A percentile compares a stretch with the other conserved stretches of the same genome.
phyloP scores from a whole-genome alignment of 352 stramenopile genomes.

The Elongisporangium prolatum region DNA sequence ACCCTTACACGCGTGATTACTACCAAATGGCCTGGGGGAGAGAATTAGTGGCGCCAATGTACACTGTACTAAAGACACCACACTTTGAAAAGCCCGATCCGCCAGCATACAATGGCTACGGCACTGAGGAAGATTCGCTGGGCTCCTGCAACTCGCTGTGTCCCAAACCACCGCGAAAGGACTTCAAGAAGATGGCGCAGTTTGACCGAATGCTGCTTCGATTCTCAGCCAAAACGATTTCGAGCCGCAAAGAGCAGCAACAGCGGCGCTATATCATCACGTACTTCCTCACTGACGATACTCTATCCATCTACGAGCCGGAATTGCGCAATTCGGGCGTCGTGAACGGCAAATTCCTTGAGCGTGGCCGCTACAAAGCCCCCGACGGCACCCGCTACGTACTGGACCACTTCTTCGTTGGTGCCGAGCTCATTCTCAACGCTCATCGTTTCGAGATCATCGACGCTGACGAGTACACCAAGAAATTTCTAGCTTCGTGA shows the following conservation, averaged over 20 bases:
- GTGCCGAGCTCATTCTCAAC: constrained; percentile 54
- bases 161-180: constrained; percentile 70
- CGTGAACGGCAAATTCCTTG: constrained; percentile 83
- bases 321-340: constrained; percentile 76
- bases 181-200: constrained; percentile 75
- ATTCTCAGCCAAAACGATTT: constrained; percentile 68
- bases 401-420: constrained; percentile 56
- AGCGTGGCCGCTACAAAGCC: constrained; percentile 68
- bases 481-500: constrained; percentile 69
- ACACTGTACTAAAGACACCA: constrained; percentile 34
- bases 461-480: constrained; percentile 80
- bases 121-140: constrained; percentile 73
- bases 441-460: constrained; percentile 72
- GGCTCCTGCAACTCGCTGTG: constrained; percentile 55
- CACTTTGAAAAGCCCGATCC: constrained; percentile 55
- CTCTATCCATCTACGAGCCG: constrained; percentile 67
- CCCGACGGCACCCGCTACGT: constrained; percentile 48
- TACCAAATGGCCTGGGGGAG: constrained; percentile 66
- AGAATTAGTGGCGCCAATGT: constrained; percentile 33
- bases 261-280: constrained; percentile 78
- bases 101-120: constrained; percentile 69
- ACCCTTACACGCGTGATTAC: constrained; percentile 74
- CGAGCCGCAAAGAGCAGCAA: constrained; percentile 67
- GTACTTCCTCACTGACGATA: constrained; percentile 83
- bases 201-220: constrained; percentile 78